phyloP scores from a whole-genome alignment of 768 basidiomycete genomes.

The Russula sp. region DNA sequence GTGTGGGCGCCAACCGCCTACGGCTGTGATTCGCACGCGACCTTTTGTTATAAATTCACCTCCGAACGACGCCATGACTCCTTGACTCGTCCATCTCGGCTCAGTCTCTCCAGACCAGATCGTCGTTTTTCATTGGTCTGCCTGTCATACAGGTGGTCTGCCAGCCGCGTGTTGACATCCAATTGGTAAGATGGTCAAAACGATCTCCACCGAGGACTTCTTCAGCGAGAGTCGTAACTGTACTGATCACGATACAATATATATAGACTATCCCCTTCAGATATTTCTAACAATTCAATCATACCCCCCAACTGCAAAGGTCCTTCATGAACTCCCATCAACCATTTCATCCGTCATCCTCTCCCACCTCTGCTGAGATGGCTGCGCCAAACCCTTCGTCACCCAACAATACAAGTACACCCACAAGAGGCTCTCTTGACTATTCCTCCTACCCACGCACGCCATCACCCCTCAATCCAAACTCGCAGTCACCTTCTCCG shows the following conservation, averaged over 20 bases:
- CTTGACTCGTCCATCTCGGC: neutral
- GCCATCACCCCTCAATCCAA: conserved; percentile 21
- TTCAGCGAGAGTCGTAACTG: neutral
- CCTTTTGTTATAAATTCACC: neutral
- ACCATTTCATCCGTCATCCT: neutral
- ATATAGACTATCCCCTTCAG: neutral
- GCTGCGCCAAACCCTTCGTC: neutral
- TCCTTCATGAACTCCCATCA: conserved; percentile 3
- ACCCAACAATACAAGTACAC: neutral
- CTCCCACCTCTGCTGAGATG: neutral
- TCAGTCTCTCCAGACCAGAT: neutral
- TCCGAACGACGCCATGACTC: neutral
- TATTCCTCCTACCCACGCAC: conserved; percentile 2
- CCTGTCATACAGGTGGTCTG: neutral
- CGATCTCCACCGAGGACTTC: too few relatives aligned
- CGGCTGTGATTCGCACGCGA: neutral
- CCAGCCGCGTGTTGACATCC: neutral
- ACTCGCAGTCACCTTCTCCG: conserved; percentile 11
- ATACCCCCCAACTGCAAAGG: neutral
- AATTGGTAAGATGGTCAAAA: neutral
- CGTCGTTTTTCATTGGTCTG: neutral
- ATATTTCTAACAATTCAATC: neutral
- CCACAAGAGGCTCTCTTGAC: conserved; percentile 3
- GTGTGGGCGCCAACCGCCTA: neutral
- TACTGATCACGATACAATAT: neutral